These are phyloP conservation scores for Linum usitatissimum DNA, from an alignment of 345 rosid genomes.

Conservation along the genomic window DNA sequence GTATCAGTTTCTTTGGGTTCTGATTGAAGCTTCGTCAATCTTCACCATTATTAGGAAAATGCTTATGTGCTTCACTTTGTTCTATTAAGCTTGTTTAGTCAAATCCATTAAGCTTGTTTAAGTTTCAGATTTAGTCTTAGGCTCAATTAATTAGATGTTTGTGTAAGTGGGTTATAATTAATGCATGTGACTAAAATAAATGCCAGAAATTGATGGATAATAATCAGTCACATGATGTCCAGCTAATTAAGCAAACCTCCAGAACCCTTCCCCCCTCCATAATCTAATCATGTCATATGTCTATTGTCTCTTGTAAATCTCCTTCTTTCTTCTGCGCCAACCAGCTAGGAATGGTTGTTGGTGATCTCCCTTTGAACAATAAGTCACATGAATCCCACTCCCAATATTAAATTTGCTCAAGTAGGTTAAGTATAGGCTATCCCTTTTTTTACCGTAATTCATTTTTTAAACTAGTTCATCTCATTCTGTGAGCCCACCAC, in stretches of 20 bases:
- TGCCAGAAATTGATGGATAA: neutral
- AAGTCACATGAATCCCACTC: slow-evolving; percentile 20
- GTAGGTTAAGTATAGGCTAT: neutral
- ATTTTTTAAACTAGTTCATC: neutral
- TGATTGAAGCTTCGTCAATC: neutral
- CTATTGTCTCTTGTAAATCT: neutral
- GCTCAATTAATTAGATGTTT: neutral
- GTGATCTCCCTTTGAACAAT: slow-evolving; percentile 24
- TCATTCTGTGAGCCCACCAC: neutral
- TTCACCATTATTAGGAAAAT: neutral
- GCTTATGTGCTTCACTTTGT: neutral
- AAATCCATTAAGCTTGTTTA: no score
- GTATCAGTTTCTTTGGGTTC: neutral
- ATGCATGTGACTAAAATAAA: no score
- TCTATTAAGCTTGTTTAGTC: no score
- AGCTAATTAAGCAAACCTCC: neutral
- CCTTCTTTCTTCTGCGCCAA: slow-evolving; percentile 24
- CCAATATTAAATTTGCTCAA: slow-evolving; percentile 3
- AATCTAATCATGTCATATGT: neutral
- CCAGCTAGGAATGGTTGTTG: slow-evolving; percentile 27
- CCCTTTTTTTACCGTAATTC: no score
- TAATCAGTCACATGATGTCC: neutral
- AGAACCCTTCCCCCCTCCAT: neutral
- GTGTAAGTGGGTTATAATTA: no score
- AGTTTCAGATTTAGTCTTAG: neutral